Evolutionary conservation across 2,329 filamentous ascomycete species (phyloP), one percentile per base, ranked within the genome.

Genomic region (Fusarium anthophilum): DNA sequence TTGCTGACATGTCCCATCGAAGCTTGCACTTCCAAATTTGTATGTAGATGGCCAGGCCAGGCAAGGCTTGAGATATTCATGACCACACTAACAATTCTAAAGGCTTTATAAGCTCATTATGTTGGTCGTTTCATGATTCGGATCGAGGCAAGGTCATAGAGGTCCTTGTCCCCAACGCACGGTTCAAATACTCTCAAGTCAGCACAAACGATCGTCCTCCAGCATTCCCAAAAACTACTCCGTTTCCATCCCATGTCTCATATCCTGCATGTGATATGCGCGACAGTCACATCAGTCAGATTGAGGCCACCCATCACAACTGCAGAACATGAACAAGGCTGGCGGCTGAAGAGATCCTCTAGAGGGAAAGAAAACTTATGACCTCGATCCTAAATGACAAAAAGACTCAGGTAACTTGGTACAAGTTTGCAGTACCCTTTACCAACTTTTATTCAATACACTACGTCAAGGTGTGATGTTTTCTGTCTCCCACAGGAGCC

Each of bases 401-500:
- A 45, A 26, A 45, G 3, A 20, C 5, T 0, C 2, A 3, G 24
- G 17, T 0, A 26, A 18, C 11, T 24, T 24, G 5, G 10, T 7
- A 24, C 8, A 44, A 44, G 15, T 17, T 44, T 24, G 5, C 2
- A 5, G 8, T 24, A 2, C 41, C 15, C 8, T 11, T 43, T 43
- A 6, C 9, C 7, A 0, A 0, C 10, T 20, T 45, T 45, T 10
- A 20, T 45, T 20, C 7, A 0, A 20, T 6, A 3, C 43, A 12
- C 8, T 18, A 13, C 1, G 2, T 6, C 1, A 10, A 26, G 5
- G 44, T 26, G 3, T 4, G 24, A 6, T 26, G 18, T 7, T 47
- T 26, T 47, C 12, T 26, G 6, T 8, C 24, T 20, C 24, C 24
- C 0, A 1, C 5, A 26, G 5, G 17, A 12, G 6, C 18, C 24